Base-by-base conservation (phyloP, 1,139 yeast genomes). In the Trichomonascaceae sp. region DNA sequence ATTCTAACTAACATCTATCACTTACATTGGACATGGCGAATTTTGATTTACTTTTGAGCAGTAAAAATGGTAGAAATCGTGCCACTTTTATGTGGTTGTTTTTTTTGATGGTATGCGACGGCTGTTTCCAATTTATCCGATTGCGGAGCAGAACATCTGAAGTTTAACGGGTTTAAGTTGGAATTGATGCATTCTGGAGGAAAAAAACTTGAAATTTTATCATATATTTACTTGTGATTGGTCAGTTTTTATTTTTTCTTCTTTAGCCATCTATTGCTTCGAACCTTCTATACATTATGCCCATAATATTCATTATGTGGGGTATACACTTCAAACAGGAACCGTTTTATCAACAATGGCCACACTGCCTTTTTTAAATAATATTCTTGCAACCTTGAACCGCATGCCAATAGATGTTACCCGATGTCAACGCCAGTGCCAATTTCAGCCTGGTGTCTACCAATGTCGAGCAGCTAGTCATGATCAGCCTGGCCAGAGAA, bases 21-120 rank as follows among this genome's bases (percentile, higher is more conserved):
- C 51, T 41, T 47, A 38, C 49, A 24, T 47, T 38, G 10, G 44
- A 47, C 49, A 43, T 41, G 13, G 38, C 10, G 10, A 39, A 18
- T 13, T 7, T 17, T 2, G 13, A 8, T 5, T 17, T 12, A 15
- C 15, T 39, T 18, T 3, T 39, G 10, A 15, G 2, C 10, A 39
- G 13, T 6, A 18, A 17, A 19, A 17, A 19, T 43, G 45, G 45
- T 18, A 9, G 27, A 43, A 19, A 43, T 19, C 45, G n/a, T 6
- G 45, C 15, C 18, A 18, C 22, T 22, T 43, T 19, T 22, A 5
- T 39, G 18, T 15, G 17, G 43, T 39, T 39, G 43, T 39, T 7
- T 36, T 32, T 36, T 12, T 13, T 36, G 41, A 15, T 13, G 38
- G 9, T 32, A 8, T 4, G 15, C 15, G n/a, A 13, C 41, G 41